Base-by-base conservation (phyloP, 148 eudicot genomes). In the Agrostemma githago region DNA sequence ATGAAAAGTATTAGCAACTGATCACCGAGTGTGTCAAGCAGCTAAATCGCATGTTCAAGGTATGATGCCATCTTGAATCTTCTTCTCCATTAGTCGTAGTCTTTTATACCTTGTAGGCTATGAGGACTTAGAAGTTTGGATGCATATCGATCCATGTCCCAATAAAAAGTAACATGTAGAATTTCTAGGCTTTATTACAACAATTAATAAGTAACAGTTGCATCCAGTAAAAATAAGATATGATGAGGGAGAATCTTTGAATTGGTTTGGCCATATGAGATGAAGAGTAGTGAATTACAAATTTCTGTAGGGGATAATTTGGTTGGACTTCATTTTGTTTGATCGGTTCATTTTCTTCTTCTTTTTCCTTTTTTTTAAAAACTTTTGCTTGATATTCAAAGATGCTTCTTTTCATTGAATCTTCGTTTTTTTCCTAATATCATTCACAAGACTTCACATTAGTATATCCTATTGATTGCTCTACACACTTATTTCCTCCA, bases 1-100 rank as follows among this genome's bases (percentile, higher is more conserved):
- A 77, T 80, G 86, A 83, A 83, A 70, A 80, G 83, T 80, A 83
- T 63, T 83, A 80, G 54, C 83, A 80, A 8, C 75, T 83, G 71
- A 77, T 77, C 48, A 71, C 78, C 8, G 83, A 83, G 65, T 83
- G 86, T 43, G 83, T 83, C 43, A 83, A 83, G 82, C 86, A 84
- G 68, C 57, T 84, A 67, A 75, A 82, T 77, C 80, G 80, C 56
- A 84, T 80, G 84, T 81, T 84, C 66, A 84, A 84, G 82, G 84
- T 84, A 77, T 68, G 70, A 20, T 3, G 17, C 62, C 26, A 17
- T 5, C 43, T 65, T 57, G 41, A 43, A 38, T 5, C 56, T 65
- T 53, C 21, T 17, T n/a, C 19, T 39, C 12, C 38, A 4, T 6
- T 66, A 16, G 17, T 51, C 9, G 19, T 4, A 51, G 37, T 42